Conservation (phyloP, 2,329 filamentous ascomycete genomes). For the Fusarium concolor region DNA sequence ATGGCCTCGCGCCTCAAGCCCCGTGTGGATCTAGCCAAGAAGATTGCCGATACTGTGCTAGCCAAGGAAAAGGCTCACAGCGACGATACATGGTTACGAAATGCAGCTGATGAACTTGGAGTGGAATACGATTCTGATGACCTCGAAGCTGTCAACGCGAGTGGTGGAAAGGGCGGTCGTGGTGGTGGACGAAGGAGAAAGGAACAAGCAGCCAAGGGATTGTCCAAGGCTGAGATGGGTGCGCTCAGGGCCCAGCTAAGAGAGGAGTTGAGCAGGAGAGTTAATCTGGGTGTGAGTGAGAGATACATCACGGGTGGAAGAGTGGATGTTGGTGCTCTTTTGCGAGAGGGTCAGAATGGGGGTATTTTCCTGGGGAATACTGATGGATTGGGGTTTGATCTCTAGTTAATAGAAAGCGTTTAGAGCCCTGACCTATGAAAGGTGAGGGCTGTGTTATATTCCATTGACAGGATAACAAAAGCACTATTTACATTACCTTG, state of each 20-base stretch:
- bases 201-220: slow-evolving; percentile 73
- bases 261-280: slow-evolving; percentile 74
- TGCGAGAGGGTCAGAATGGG: slow-evolving; percentile 68
- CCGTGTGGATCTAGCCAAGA: slow-evolving; percentile 84
- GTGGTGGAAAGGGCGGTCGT: slow-evolving; percentile 71
- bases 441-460: background rate
- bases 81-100: slow-evolving; percentile 85
- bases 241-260: slow-evolving; percentile 78
- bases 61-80: slow-evolving; percentile 89
- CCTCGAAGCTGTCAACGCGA: slow-evolving; percentile 81
- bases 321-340: slow-evolving; percentile 83
- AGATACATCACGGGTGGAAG: slow-evolving; percentile 84
- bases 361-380: slow-evolving; percentile 53
- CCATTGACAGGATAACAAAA: too few relatives aligned
- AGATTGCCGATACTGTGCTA: slow-evolving; percentile 82
- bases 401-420: slow-evolving; percentile 34
- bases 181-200: slow-evolving; percentile 80
- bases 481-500: too few relatives aligned
- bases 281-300: slow-evolving; percentile 91
- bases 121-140: slow-evolving; percentile 95
- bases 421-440: background rate
- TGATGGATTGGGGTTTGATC: slow-evolving; percentile 54
- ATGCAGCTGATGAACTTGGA: slow-evolving; percentile 90
- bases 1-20: slow-evolving; percentile 81
- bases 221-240: slow-evolving; percentile 80